A percentile compares a stretch with the other conserved stretches of the same genome.
Conservation (phyloP, 2,329 filamentous ascomycete species). For the Verticillium longisporum region DNA sequence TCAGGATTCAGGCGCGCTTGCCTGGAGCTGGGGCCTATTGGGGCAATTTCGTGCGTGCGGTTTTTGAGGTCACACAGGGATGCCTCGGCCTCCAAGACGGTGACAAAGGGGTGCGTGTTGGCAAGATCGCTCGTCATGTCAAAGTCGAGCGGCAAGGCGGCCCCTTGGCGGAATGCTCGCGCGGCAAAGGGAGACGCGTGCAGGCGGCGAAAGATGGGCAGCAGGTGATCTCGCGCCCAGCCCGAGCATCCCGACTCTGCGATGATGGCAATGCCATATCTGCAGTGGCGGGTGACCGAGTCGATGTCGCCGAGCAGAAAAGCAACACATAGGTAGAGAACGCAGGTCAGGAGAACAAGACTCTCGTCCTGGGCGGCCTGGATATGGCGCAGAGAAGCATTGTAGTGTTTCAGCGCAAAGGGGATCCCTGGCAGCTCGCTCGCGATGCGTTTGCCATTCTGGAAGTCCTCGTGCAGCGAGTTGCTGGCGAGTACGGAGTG, state of each 20-base stretch:
- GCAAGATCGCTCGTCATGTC: too few species aligned
- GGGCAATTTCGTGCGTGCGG: neutral
- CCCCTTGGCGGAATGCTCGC: neutral
- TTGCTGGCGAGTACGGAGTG: slow-evolving; percentile 44
- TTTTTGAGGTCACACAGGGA: neutral
- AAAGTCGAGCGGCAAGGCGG: neutral
- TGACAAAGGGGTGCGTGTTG: neutral
- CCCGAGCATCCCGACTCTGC: neutral
- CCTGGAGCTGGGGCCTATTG: neutral
- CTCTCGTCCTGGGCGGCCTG: slow-evolving; percentile 18
- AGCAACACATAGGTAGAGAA: slow-evolving; percentile 47
- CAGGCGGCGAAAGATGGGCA: slow-evolving; percentile 1
- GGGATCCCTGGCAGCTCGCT: slow-evolving; percentile 4
- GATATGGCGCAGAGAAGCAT: slow-evolving; percentile 17
- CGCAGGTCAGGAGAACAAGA: slow-evolving; percentile 34
- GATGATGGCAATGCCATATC: slow-evolving; percentile 5
- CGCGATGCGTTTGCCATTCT: slow-evolving; percentile 6
- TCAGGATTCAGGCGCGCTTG: neutral
- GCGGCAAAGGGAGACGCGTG: neutral
- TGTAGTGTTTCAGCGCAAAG: slow-evolving; percentile 17
- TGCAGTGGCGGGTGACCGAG: slow-evolving; percentile 26
- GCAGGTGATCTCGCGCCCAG: neutral
- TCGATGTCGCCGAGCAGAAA: slow-evolving; percentile 42
- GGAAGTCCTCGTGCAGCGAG: slow-evolving; percentile 31
- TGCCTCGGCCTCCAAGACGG: neutral